Percentiles rank a stretch among this genome's conserved stretches.
These are phyloP conservation scores for Coniochaeta sp. DNA, from an alignment of 2,329 filamentous ascomycete species.

Conservation along the genomic window DNA sequence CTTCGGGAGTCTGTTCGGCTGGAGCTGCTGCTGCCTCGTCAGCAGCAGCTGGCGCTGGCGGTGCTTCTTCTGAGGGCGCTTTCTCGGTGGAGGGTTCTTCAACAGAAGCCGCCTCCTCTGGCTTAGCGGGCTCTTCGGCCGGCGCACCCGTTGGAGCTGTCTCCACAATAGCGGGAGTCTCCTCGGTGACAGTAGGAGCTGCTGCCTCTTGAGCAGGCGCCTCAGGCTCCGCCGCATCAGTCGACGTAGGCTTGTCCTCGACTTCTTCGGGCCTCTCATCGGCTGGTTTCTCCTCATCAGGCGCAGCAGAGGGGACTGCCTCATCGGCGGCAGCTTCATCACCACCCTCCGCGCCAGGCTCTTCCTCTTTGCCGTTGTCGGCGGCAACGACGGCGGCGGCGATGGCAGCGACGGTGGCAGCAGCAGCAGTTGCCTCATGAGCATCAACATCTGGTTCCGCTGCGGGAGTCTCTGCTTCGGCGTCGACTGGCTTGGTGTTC, in stretches of 20 bases:
- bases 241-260: neutral
- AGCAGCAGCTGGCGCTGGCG: neutral
- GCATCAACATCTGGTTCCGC: neutral
- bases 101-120: neutral
- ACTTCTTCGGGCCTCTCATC: slow-evolving; percentile 3
- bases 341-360: neutral
- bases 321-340: neutral
- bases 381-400: neutral
- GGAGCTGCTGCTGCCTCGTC: neutral
- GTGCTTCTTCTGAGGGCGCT: neutral
- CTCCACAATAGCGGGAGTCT: no score
- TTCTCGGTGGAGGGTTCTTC: neutral
- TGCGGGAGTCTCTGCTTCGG: neutral
- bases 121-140: neutral
- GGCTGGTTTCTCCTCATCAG: neutral
- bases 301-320: neutral
- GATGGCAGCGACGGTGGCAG: neutral
- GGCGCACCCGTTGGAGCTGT: no score
- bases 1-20: neutral
- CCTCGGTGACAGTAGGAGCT: neutral
- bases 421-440: neutral
- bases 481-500: neutral
- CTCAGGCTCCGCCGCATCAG: neutral
- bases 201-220: no score
- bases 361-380: neutral